Base-by-base conservation (phyloP, 352 stramenopile species). In the Globisporangium sylvaticum region DNA sequence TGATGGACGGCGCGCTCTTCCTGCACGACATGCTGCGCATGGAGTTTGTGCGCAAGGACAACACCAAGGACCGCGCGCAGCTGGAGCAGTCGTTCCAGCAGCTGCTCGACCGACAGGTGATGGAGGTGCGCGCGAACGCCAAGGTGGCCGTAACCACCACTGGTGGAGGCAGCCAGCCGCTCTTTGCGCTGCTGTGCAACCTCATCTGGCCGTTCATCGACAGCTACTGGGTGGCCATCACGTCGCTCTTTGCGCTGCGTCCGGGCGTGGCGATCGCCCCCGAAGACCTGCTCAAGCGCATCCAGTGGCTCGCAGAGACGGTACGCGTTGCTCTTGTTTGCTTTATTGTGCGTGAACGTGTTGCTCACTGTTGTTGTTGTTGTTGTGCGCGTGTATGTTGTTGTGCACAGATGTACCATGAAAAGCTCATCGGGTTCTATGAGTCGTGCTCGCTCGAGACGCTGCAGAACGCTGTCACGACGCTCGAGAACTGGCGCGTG, bases 181-280 rank as follows among this genome's bases (percentile, higher is more conserved):
- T 90, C 65, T 73, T 92, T 18, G 83, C 83, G 39, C 68, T 95
- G 65, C 67, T 95, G 53, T 90, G 83, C 68, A 90, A 77, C 27
- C 73, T 93, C 24, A 69, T 90, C n/a, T 94, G 85, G 87, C 87
- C 87, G n/a, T 95, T 94, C 58, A 87, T 95, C 64, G 87, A 95
- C 65, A 91, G 82, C 73, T 94, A 94, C 76, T 94, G 84, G 84
- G 86, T 94, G 25, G 82, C 84, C 10, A 74, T 94, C 65, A 85
- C 77, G 54, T 91, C 84, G 76, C 70, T 94, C 29, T 84, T 91
- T 34, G 86, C 82, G 10, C 67, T 94, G 46, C 83, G 85, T 18
- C 77, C 81, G 0, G 67, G 70, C 0, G 64, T 81, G 34, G 72
- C 83, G 74, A 84, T 90, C 31, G 68, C 74, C 9, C 77, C 69